Evolutionary conservation across 2,329 filamentous ascomycete genomes (phyloP), one percentile per base, ranked within the genome.

Genomic region (Aureobasidium sp.): DNA sequence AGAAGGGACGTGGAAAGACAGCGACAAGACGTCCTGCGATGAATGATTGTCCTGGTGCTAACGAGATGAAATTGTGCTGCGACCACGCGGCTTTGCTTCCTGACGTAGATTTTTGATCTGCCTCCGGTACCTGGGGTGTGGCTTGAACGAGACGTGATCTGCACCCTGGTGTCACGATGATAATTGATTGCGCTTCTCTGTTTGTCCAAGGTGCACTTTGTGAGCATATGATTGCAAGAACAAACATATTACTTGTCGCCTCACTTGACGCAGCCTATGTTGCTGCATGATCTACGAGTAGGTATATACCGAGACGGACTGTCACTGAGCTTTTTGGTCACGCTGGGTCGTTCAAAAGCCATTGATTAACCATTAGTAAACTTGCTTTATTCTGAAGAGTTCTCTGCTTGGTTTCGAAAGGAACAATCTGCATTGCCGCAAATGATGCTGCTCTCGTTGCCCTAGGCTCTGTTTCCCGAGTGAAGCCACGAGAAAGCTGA

Each of bases 401-500:
- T 5, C 36, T 39, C 49, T 50, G 16, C 32, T 2, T 34, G 30
- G 15, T 16, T 16, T 10, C 2, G 9, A 44, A 21, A 25, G 41
- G 13, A 25, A n/a, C 9, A 7, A 29, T 32, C 27, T 48, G 15
- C 27, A 48, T 45, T 15, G 42, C 15, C 45, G 45, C 45, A 32
- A 15, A n/a, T 48, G 45, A 15, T 48, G 15, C 30, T 32, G 45
- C 7, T 9, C 6, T 48, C 27, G 29, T 30, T 32, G 45, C 45
- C n/a, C 37, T 34, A 58, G 21, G 42, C n/a, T 25, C 45, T 58
- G 25, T 48, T 48, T 13, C 54, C 32, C 2, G 67, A 52, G 45
- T 89, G 93, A 79, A 97, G 87, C 92, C 92, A 97, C 13, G 89
- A 87, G 77, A 97, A 97, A 3, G 93, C 93, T 63, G 90, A 94